Conservation (phyloP, 2,329 filamentous ascomycete genomes). For the Nigrospora oryzae region DNA sequence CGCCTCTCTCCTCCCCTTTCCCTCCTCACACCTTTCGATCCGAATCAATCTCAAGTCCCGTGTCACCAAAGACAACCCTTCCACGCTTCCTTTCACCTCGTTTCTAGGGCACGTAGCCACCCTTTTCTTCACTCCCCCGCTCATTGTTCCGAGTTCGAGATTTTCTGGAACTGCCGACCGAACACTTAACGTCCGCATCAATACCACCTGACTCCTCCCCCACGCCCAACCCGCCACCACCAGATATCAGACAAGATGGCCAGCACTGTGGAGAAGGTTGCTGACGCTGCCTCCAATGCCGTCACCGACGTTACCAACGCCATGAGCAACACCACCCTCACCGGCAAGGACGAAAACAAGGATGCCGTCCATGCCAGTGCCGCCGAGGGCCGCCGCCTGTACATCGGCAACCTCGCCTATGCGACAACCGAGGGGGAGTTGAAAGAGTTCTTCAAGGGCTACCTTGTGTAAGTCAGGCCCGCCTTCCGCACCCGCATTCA, state of each 20-base stretch:
- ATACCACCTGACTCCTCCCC: slow-evolving; percentile 24
- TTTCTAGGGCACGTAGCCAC: slow-evolving; percentile 84
- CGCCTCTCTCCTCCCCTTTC: slow-evolving; percentile 17
- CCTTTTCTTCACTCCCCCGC: slow-evolving; percentile 54
- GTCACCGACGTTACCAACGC: slow-evolving; percentile 70
- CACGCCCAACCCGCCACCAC: slow-evolving; percentile 21
- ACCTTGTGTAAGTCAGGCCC: slow-evolving; percentile 78
- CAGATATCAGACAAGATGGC: slow-evolving; percentile 65
- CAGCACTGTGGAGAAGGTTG: slow-evolving; percentile 63
- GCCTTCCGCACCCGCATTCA: too few species aligned
- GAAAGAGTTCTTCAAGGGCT: slow-evolving; percentile 99
- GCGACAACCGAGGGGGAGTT: slow-evolving; percentile 99
- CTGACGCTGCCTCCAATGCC: slow-evolving; percentile 49
- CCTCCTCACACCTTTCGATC: slow-evolving; percentile 28
- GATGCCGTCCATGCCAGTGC: slow-evolving; percentile 94
- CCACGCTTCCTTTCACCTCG: slow-evolving; percentile 34
- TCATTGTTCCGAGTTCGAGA: slow-evolving; percentile 66
- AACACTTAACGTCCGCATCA: slow-evolving; percentile 13
- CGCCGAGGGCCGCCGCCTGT: slow-evolving; percentile 96
- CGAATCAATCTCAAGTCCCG: slow-evolving; percentile 30
- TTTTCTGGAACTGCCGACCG: slow-evolving; percentile 19
- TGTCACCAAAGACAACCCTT: slow-evolving; percentile 23
- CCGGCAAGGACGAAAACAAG: slow-evolving; percentile 50
- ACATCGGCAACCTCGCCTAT: slow-evolving; percentile 99
- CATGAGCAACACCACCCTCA: slow-evolving; percentile 67